Percentiles rank a stretch among this genome's conserved stretches.
These are phyloP conservation scores for Luffa acutangula DNA, from an alignment of 306 rosid species.

Conservation along the genomic window DNA sequence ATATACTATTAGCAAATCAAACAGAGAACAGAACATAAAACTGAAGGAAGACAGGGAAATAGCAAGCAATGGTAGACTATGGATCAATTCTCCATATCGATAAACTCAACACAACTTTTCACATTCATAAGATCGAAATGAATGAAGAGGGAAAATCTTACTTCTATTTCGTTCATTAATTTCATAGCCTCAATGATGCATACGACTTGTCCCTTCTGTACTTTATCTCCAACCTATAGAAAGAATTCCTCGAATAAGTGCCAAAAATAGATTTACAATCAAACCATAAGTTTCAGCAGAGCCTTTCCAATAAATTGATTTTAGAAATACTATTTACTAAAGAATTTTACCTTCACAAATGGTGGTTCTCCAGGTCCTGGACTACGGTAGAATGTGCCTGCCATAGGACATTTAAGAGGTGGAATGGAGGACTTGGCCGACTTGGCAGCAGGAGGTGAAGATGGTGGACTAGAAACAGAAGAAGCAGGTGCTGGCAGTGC, in stretches of 20 bases:
- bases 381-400: conserved; percentile 71
- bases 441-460: conserved; percentile 36
- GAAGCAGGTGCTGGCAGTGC: conserved; percentile 14
- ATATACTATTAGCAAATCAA: background rate
- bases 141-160: conserved; percentile 17
- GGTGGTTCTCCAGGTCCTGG: conserved; percentile 63
- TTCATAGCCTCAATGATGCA: conserved; percentile 87
- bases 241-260: conserved; percentile 14
- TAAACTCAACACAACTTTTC: background rate
- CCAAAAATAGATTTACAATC: background rate
- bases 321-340: conserved; percentile 5
- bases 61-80: background rate
- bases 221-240: conserved; percentile 65
- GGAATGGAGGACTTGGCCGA: conserved; percentile 43
- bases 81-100: background rate
- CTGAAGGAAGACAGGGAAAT: background rate
- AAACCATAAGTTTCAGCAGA: background rate
- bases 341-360: conserved; percentile 56
- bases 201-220: conserved; percentile 61
- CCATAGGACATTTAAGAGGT: conserved; percentile 62
- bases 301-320: background rate
- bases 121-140: background rate
- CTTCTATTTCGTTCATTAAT: conserved; percentile 81
- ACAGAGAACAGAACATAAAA: background rate
- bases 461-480: conserved; percentile 19